These are phyloP conservation scores for Coprinopsis marcescibilis DNA, from an alignment of 768 basidiomycete species.

Conservation along the genomic window DNA sequence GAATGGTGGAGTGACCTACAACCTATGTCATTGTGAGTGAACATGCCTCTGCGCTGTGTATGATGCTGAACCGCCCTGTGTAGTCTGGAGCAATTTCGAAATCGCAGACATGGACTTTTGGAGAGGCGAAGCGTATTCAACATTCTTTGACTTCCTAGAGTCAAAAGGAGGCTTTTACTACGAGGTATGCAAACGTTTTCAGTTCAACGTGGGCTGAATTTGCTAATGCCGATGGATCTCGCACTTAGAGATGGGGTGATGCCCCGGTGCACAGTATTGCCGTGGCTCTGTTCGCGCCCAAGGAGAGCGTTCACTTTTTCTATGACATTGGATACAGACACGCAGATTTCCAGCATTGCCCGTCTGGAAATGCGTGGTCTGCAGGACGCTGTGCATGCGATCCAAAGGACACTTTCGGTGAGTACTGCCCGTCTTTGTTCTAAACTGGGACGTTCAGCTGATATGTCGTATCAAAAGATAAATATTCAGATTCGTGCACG, in stretches of 20 bases:
- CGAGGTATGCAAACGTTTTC: slow-evolving; percentile 49
- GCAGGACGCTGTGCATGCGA: too few species aligned
- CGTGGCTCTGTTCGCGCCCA: slow-evolving; percentile 50
- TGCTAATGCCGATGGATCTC: neutral
- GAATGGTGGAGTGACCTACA: slow-evolving; percentile 59
- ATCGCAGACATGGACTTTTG: slow-evolving; percentile 64
- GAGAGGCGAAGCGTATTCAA: slow-evolving; percentile 54
- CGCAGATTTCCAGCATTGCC: too few species aligned
- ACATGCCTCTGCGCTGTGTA: neutral
- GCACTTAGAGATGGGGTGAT: slow-evolving; percentile 48
- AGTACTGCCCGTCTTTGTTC: too few species aligned
- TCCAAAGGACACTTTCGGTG: too few species aligned
- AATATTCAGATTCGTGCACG: too few species aligned
- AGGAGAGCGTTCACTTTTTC: slow-evolving; percentile 67
- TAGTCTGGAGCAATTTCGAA: slow-evolving; percentile 66
- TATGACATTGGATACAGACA: slow-evolving; percentile 70
- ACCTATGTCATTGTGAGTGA: slow-evolving; percentile 62
- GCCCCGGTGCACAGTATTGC: slow-evolving; percentile 69
- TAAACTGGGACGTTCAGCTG: too few species aligned
- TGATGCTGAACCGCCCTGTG: slow-evolving; percentile 12
- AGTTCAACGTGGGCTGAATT: neutral
- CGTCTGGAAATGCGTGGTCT: too few species aligned
- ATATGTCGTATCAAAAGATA: too few species aligned
- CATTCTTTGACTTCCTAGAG: slow-evolving; percentile 62
- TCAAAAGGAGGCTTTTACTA: slow-evolving; percentile 61